Evolutionary conservation across 208 protist species (phyloP).

Genomic region (Phytomonas sp.): DNA sequence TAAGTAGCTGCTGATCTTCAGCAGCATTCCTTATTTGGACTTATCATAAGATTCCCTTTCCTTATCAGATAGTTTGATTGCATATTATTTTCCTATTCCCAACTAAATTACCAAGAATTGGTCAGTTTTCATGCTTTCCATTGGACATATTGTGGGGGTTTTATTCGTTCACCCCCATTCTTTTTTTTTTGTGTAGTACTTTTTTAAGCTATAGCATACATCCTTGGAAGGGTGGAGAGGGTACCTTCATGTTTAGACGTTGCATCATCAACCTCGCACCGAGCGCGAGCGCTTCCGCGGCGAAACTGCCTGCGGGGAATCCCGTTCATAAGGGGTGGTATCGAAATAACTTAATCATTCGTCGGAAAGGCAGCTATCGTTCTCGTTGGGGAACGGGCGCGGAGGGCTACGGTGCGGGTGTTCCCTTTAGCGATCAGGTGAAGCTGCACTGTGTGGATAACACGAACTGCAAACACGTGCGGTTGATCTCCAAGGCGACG

Average conservation of each 20-base stretch:
- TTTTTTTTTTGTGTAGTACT: conserved; percentile 10
- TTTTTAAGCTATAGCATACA: conserved; percentile 6
- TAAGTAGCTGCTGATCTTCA: neutral
- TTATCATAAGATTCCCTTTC: neutral
- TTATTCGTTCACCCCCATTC: neutral
- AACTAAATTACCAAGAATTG: neutral
- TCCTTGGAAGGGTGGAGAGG: neutral
- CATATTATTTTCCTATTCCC: neutral
- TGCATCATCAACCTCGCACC: neutral
- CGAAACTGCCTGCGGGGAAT: conserved; percentile 80
- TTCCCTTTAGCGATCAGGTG: conserved; percentile 81
- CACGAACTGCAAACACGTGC: conserved; percentile 89
- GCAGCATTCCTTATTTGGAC: neutral
- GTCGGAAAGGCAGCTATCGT: conserved; percentile 75
- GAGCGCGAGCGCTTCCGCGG: conserved; percentile 7
- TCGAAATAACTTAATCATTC: conserved; percentile 79
- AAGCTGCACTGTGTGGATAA: conserved; percentile 92
- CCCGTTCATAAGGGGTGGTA: conserved; percentile 83
- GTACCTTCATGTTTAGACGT: neutral
- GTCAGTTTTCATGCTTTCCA: neutral
- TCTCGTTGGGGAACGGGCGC: conserved; percentile 80
- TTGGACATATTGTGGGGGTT: neutral
- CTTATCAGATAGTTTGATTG: neutral
- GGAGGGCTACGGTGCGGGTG: conserved; percentile 73
- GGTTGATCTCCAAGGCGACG: conserved; percentile 79